Conservation (phyloP, 257 asterid species). For the Catharanthus roseus region DNA sequence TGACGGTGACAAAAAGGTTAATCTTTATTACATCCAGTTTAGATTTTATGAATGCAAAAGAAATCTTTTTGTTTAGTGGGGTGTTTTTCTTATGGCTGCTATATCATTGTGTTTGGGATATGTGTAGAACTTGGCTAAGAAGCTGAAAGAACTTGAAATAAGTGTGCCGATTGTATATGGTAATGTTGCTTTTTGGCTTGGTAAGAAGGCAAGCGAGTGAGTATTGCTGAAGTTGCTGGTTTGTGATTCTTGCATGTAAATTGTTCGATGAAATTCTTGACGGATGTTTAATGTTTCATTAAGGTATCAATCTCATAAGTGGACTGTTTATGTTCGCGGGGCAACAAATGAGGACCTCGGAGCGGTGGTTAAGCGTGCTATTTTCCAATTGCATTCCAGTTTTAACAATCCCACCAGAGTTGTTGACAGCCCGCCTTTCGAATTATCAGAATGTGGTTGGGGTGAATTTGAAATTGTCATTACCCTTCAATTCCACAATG, state of each 20-base stretch:
- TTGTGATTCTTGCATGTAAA: slow-evolving; percentile 4
- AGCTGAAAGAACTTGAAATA: slow-evolving; percentile 70
- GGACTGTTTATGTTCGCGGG: slow-evolving; percentile 92
- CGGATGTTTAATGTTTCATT: slow-evolving; percentile 8
- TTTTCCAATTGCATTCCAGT: slow-evolving; percentile 91
- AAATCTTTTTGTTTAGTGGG: not conserved
- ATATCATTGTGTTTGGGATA: not conserved
- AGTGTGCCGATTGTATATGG: slow-evolving; percentile 85
- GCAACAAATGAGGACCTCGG: slow-evolving; percentile 86
- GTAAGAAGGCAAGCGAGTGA: slow-evolving; percentile 98
- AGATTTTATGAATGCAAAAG: not conserved
- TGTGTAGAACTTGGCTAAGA: slow-evolving; percentile 47
- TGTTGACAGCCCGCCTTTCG: slow-evolving; percentile 72
- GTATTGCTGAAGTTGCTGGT: slow-evolving; percentile 20
- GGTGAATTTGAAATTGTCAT: slow-evolving; percentile 95
- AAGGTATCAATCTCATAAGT: slow-evolving; percentile 81
- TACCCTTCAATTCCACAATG: slow-evolving; percentile 81
- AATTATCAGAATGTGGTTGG: slow-evolving; percentile 93
- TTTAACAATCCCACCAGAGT: slow-evolving; percentile 84
- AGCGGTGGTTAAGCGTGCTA: slow-evolving; percentile 73
- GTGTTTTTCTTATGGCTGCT: not conserved
- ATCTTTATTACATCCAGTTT: not conserved
- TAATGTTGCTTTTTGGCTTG: slow-evolving; percentile 95
- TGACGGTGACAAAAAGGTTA: slow-evolving; percentile 58
- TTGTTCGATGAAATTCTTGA: slow-evolving; percentile 30